Base-by-base conservation (phyloP, 495 filamentous ascomycete genomes). In the Terfezia claveryi region DNA sequence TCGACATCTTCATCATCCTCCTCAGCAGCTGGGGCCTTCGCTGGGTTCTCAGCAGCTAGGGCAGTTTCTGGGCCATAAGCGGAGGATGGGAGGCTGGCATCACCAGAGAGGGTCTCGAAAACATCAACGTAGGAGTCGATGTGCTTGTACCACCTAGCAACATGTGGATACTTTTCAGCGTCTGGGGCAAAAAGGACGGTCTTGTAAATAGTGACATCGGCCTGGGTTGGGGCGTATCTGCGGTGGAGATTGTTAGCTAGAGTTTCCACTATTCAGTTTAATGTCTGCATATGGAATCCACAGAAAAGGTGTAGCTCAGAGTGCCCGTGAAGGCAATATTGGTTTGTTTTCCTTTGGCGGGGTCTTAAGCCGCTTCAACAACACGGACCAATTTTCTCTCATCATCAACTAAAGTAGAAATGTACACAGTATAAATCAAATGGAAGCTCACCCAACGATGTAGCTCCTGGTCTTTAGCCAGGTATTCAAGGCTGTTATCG, bases 281-380 rank as follows among this genome's bases (percentile, higher is more conserved):
- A 14, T 16, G 8, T 5, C 4, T 44, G 11, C 44, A 49, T 46
- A 36, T 32, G 27, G 27, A 32, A 32, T 41, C 54, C 58, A 36
- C 61, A 58, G 51, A n/a, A 54, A 61, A 54, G 57, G 17, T 37
- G 58, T 54, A 63, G 65, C 74, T 93, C 86, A 93, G 86, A 85
- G 76, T 68, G 83, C 83, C 85, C 81, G 77, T 74, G 70, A 69
- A 73, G 41, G 41, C 41, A 46, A 46, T 73, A 75, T 78, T 75
- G 77, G 71, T 64, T 68, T 72, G 75, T 88, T 87, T 76, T 89
- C 88, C 80, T 78, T 67, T 75, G 73, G 77, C 82, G 83, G 80
- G 82, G 83, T 92, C 87, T 94, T 94, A 87, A 86, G 76, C 80
- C 87, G 81, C 82, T 83, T 94, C 84, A 80, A 87, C 76, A 94